phyloP scores from a whole-genome alignment of 148 eudicot species.

The Chenopodium quinoa region DNA sequence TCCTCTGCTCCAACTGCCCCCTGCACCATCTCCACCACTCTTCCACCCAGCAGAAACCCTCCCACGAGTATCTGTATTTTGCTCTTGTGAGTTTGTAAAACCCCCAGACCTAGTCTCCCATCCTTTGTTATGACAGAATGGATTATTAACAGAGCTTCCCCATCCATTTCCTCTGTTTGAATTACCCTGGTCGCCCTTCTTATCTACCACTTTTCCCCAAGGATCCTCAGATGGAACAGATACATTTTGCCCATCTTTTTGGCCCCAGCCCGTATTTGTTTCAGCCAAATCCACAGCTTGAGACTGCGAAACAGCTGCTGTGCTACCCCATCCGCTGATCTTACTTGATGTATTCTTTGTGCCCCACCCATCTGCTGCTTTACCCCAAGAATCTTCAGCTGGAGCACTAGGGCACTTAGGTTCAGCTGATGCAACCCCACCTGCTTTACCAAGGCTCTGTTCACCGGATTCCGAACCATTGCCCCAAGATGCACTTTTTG shows the following conservation, averaged over 20 bases:
- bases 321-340: slow-evolving; percentile 25
- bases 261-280: neutral
- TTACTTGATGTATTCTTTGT: slow-evolving; percentile 15
- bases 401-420: slow-evolving; percentile 1
- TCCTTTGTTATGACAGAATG: slow-evolving; percentile 11
- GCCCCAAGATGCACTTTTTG: neutral
- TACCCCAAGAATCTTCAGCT: slow-evolving; percentile 38
- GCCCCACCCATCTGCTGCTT: slow-evolving; percentile 26
- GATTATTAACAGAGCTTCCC: neutral
- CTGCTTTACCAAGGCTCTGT: slow-evolving; percentile 14
- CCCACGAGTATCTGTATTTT: neutral
- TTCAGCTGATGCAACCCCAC: slow-evolving; percentile 21
- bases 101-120: slow-evolving; percentile 21
- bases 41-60: slow-evolving; percentile 12
- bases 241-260: too few relatives aligned
- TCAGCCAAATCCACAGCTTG: neutral
- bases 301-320: slow-evolving; percentile 4
- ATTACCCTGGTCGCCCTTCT: neutral
- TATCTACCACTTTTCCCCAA: slow-evolving; percentile 37
- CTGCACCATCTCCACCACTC: slow-evolving; percentile 9
- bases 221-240: slow-evolving; percentile 17
- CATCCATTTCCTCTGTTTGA: neutral
- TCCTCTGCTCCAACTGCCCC: slow-evolving; percentile 11
- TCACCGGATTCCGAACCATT: neutral
- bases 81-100: slow-evolving; percentile 12